Evolutionary conservation across 306 rosid species (phyloP).

Genomic region (Begonia fuchsioides): DNA sequence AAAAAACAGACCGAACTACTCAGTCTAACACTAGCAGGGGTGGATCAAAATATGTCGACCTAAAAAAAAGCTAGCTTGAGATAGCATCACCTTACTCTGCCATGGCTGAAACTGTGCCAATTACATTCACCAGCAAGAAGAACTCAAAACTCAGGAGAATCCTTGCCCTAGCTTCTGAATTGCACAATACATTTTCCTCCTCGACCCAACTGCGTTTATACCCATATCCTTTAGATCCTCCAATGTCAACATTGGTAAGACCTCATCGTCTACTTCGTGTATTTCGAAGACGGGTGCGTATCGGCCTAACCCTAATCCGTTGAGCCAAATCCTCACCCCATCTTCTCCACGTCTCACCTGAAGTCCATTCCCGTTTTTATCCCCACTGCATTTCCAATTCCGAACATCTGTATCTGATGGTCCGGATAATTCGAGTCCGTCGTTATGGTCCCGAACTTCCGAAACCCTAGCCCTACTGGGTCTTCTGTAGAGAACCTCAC

Average conservation of each 20-base stretch:
- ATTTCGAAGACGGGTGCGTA: constrained; percentile 90
- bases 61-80: neutral
- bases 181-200: constrained; percentile 82
- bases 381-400: constrained; percentile 48
- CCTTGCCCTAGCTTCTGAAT: constrained; percentile 93
- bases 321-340: constrained; percentile 88
- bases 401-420: constrained; percentile 71
- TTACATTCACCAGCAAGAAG: constrained; percentile 1
- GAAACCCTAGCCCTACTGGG: constrained; percentile 50
- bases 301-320: constrained; percentile 75
- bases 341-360: constrained; percentile 55
- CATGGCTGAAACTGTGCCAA: constrained; percentile 22
- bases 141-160: constrained; percentile 36
- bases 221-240: constrained; percentile 98
- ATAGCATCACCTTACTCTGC: constrained; percentile 39
- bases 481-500: constrained; percentile 43
- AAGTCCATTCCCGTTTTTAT: constrained; percentile 40
- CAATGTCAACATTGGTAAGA: constrained; percentile 71
- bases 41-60: constrained; percentile 6
- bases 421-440: constrained; percentile 64
- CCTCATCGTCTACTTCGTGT: constrained; percentile 92
- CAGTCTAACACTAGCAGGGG: neutral
- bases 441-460: constrained; percentile 40
- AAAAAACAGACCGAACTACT: neutral
- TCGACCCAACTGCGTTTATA: constrained; percentile 70